Base-by-base conservation (phyloP, 495 filamentous ascomycete species). In the Achaetomiella virescens region DNA sequence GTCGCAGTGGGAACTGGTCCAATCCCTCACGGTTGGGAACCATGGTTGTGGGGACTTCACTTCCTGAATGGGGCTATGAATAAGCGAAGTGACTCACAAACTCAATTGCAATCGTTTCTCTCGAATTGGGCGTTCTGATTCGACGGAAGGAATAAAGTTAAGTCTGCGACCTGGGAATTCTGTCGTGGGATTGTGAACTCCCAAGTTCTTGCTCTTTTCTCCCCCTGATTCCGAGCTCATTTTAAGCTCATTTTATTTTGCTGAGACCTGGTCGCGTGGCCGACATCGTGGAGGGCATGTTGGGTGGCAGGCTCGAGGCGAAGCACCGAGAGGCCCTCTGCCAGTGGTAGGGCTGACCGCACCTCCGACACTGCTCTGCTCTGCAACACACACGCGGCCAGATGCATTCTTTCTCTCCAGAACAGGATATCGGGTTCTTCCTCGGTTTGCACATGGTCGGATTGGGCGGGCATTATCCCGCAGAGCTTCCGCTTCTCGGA, bases 71-170 rank as follows among this genome's bases (percentile, higher is more conserved):
- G 36, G 44, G 57, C 17, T 43, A 29, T 6, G 5, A 6, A 10
- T 43, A 48, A 21, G 33, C 52, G 47, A n/a, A 55, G 38, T 66
- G 64, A 66, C 41, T 66, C 64, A 66, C 57, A 61, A 62, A 65
- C 63, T 63, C 58, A 66, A 66, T 66, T 66, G 57, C 63, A 47
- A 25, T 10, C 17, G 8, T 21, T 33, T n/a, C 6, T 47, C 12
- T 47, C 45, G 57, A 64, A 67, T 67, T 67, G 65, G 44, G 47
- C 31, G 3, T 59, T 67, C 46, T 64, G 57, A 67, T 67, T 67
- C 59, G 65, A 62, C 62, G 20, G 33, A 1, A 12, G 20, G 36
- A 12, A 43, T n/a, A 7, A 8, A 18, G 6, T 18, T 18, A 22
- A 35, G 21, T 18, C 12, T 33, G 22, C 24, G 21, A 29, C 31